Evolutionary conservation across 768 basidiomycete genomes (phyloP), one percentile per base, ranked within the genome.

Genomic region (Boletus reticuloceps): DNA sequence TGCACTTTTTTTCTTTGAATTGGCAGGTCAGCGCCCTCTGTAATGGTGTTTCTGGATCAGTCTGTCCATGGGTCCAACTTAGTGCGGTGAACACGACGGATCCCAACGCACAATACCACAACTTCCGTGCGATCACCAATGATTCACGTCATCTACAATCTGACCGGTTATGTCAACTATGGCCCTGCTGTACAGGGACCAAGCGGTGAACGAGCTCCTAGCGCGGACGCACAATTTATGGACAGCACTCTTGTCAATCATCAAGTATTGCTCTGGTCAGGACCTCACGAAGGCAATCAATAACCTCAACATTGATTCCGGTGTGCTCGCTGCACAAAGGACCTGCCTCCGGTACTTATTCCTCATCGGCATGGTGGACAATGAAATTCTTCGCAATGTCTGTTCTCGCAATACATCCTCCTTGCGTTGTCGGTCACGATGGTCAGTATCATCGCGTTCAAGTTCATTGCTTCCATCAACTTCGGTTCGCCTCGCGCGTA

Each of bases 91-190:
- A n/a, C n/a, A n/a, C n/a, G n/a, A n/a, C n/a, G n/a, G n/a, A n/a
- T n/a, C n/a, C n/a, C 17, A 89, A 94, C 64, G 77, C 88, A 1
- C 78, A 84, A 63, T 98, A 98, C 69, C 97, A 98, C 69, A 96
- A 99, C 69, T 99, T 99, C 83, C 89, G 96, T 17, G 87, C 86
- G 0, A 85, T 79, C 67, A 88, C 87, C 36, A 89, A 86, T 56
- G 96, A 98, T 65, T 88, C 89, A 0, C 84, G 97, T 11, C 96
- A 79, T 99, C 9, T 99, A 96, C 74, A 95, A 98, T 59, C 59
- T 99, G 54, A 87, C 91, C 0, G 73, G 78, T 22, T 98, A 98
- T 69, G 74, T 96, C 61, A 80, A 75, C 14, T 85, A 79, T 57
- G 85, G 86, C 4, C 90, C 91, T 19, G 78, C 79, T 31, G 60